Base-by-base conservation (phyloP, 202 grass and related monocot species). In the Schoenoplectus tabernaemontani region DNA sequence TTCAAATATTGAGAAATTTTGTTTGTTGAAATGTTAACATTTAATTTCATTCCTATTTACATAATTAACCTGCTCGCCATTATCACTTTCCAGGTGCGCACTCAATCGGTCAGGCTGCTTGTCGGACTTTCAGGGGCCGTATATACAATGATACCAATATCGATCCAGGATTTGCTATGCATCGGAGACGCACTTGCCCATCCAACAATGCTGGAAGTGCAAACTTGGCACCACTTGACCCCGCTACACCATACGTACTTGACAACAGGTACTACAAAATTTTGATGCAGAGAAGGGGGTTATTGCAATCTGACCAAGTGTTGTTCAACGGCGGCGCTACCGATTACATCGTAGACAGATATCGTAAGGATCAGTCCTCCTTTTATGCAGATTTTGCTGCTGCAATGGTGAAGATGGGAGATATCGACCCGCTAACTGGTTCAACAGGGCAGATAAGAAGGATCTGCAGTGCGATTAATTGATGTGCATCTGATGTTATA, bases 181-280 rank as follows among this genome's bases (percentile, higher is more conserved):
- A 17, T 15, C 42, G 41, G 20, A 41, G 44, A 67, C 43, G 23
- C 32, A 15, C 16, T 20, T 82, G 79, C 46, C 79, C 79, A 30
- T 10, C 8, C 16, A 1, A 50, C 24, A 39, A 24, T 34, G 36
- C 37, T 15, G 79, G 79, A 28, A 60, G 42, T 43, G 3, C 11
- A 57, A 82, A 69, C 33, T 38, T 82, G 44, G 59, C 59, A 30
- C 78, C 78, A 1, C 59, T 81, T 2, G 78, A 81, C 56, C 42
- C 22, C 1, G 5, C 76, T 42, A 86, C 82, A 0, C 83, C 89
- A 4, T 68, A 91, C 75, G 30, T 19, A 43, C 91, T 96, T 65
- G 92, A 88, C 77, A 91, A 89, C 51, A 63, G 48, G 81, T 96
- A 76, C 85, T 96, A 68, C 83, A 72, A 22, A 38, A 78, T 60